phyloP scores from a whole-genome alignment of 2,329 filamentous ascomycete species.

The Shiraia sp. region DNA sequence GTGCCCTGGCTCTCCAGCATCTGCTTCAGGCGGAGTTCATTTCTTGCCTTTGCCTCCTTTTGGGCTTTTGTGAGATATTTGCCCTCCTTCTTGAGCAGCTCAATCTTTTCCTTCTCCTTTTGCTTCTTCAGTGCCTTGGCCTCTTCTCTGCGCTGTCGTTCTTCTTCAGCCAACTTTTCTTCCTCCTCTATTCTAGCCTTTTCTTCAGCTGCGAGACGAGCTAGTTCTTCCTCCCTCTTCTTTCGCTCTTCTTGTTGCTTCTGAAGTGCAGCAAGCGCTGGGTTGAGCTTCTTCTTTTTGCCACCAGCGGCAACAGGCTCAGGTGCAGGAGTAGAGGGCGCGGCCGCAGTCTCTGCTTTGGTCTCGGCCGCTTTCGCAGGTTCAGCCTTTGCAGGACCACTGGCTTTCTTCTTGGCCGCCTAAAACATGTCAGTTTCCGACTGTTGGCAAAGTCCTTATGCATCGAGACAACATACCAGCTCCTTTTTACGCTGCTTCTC shows the following conservation, averaged over 20 bases:
- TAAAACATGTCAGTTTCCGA: slow-evolving; percentile 22
- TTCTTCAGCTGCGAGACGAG: slow-evolving; percentile 63
- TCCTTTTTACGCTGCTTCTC: slow-evolving; percentile 99
- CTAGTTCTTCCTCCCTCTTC: slow-evolving; percentile 66
- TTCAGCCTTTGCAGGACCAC: slow-evolving; percentile 53
- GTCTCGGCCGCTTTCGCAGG: slow-evolving; percentile 48
- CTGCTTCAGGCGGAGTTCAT: slow-evolving; percentile 80
- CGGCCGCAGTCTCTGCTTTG: slow-evolving; percentile 38
- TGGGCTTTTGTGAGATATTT: slow-evolving; percentile 87
- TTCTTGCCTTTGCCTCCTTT: slow-evolving; percentile 77
- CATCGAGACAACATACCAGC: slow-evolving; percentile 67
- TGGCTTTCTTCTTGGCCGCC: slow-evolving; percentile 61
- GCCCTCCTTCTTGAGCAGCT: slow-evolving; percentile 85
- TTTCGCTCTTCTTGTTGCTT: slow-evolving; percentile 82
- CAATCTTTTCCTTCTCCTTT: slow-evolving; percentile 82
- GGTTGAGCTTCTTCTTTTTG: slow-evolving; percentile 89
- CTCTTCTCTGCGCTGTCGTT: slow-evolving; percentile 70
- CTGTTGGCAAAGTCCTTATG: neutral
- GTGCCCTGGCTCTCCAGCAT: slow-evolving; percentile 79
- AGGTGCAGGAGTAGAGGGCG: slow-evolving; percentile 34
- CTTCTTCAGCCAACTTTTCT: slow-evolving; percentile 67
- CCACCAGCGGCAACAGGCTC: slow-evolving; percentile 51
- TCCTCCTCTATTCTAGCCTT: slow-evolving; percentile 68
- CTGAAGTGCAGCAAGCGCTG: slow-evolving; percentile 73
- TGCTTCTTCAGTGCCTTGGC: slow-evolving; percentile 79